These are phyloP conservation scores for Corymbia maculata DNA, from an alignment of 345 rosid genomes.

Conservation along the genomic window DNA sequence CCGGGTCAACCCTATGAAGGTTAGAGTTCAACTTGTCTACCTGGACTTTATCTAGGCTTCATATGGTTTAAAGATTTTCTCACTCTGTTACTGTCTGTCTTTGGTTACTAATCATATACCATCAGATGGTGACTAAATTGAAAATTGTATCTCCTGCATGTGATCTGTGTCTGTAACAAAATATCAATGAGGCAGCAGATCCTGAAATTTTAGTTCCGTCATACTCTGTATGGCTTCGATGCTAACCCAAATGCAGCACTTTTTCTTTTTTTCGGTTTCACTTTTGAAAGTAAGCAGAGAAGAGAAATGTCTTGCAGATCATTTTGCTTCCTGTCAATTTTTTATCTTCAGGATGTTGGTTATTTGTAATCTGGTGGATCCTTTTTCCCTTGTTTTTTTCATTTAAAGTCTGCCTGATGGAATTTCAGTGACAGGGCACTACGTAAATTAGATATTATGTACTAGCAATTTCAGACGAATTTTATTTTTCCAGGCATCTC, in stretches of 20 bases:
- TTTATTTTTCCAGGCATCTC: slow-evolving; percentile 56
- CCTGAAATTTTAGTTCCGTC: background rate
- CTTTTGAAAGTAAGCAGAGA: background rate
- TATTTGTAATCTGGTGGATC: background rate
- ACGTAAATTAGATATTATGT: background rate
- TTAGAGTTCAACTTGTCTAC: slow-evolving; percentile 1
- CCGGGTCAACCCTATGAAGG: slow-evolving; percentile 90
- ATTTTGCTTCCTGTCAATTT: background rate
- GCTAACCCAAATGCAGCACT: background rate
- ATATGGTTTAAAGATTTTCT: background rate
- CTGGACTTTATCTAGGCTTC: background rate
- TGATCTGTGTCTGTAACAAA: background rate
- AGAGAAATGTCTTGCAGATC: background rate
- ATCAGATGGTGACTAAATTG: background rate
- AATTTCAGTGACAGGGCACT: background rate
- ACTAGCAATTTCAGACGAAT: background rate
- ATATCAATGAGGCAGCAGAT: background rate
- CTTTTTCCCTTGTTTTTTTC: background rate
- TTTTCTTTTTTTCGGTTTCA: background rate
- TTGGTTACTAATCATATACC: background rate
- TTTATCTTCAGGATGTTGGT: background rate
- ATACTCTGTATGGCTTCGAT: background rate
- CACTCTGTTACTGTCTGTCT: background rate
- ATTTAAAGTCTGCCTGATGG: background rate
- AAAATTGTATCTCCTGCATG: background rate